Conservation (phyloP, 2,329 filamentous ascomycete species). For the Trichoderma harzianum region DNA sequence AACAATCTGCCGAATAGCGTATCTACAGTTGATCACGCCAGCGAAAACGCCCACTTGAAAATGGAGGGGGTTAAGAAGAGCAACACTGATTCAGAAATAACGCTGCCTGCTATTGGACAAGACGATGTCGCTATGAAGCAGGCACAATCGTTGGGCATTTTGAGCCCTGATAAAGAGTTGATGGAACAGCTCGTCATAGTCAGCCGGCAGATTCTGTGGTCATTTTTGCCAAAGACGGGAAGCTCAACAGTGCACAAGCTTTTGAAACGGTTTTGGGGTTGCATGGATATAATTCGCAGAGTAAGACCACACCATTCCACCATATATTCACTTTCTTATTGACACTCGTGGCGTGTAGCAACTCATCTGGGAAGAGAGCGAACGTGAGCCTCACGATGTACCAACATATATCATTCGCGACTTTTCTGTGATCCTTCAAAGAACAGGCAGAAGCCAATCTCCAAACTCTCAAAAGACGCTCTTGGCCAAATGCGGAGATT, state of each 20-base stretch:
- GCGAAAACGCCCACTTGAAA: background rate
- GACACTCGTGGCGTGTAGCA: background rate
- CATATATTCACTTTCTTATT: background rate
- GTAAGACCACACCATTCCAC: background rate
- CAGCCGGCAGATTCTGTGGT: background rate
- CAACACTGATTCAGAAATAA: background rate
- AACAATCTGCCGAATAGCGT: background rate
- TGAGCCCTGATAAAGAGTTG: background rate
- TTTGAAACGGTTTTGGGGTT: conserved; percentile 6
- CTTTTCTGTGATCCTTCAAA: background rate
- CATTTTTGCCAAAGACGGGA: background rate
- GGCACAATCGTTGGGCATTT: background rate
- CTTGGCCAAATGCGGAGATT: background rate
- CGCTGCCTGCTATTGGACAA: background rate
- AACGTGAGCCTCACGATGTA: background rate
- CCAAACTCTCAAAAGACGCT: background rate
- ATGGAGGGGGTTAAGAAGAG: background rate
- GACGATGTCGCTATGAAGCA: background rate
- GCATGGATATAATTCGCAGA: conserved; percentile 1
- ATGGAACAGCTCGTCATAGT: background rate
- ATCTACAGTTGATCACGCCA: background rate
- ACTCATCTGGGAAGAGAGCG: background rate
- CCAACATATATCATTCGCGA: background rate
- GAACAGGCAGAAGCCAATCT: background rate
- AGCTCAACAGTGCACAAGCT: background rate